Evolutionary conservation across 2,329 filamentous ascomycete genomes (phyloP).

Genomic region (Fusarium humuli): DNA sequence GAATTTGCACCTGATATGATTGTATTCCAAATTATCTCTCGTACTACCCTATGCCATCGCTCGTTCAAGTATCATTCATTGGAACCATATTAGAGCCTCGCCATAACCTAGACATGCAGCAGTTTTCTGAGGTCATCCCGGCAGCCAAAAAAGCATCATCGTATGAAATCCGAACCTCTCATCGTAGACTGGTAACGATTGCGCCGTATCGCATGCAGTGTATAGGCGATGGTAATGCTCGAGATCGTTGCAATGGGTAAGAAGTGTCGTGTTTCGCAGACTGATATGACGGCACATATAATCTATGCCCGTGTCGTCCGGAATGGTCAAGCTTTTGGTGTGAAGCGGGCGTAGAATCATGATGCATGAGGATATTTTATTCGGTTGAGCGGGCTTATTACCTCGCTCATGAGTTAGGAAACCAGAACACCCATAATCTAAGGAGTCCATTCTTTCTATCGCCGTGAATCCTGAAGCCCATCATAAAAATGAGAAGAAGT

Average conservation of each 20-base stretch:
- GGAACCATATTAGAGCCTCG: background rate
- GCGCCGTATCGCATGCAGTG: background rate
- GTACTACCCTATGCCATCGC: background rate
- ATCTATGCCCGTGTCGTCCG: background rate
- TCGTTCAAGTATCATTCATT: background rate
- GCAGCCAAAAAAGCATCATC: background rate
- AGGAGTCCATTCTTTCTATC: constrained; percentile 29
- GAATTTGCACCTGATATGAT: too few species aligned
- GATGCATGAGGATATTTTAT: constrained; percentile 25
- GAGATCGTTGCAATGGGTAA: background rate
- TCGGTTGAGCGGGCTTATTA: constrained; percentile 13
- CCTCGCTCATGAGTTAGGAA: constrained; percentile 20
- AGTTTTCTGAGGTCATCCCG: background rate
- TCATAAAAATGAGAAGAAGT: constrained; percentile 32
- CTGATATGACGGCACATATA: background rate
- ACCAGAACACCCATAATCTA: constrained; percentile 18
- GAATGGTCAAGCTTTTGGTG: too few species aligned
- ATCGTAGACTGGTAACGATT: background rate
- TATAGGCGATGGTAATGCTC: background rate
- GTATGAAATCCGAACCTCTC: background rate
- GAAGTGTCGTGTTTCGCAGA: background rate
- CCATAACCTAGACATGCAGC: background rate
- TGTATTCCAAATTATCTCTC: background rate
- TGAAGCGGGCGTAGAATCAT: background rate
- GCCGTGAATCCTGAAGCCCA: constrained; percentile 30